phyloP scores from a whole-genome alignment of 2,329 filamentous ascomycete genomes.

The Pleurostoma richardsiae region DNA sequence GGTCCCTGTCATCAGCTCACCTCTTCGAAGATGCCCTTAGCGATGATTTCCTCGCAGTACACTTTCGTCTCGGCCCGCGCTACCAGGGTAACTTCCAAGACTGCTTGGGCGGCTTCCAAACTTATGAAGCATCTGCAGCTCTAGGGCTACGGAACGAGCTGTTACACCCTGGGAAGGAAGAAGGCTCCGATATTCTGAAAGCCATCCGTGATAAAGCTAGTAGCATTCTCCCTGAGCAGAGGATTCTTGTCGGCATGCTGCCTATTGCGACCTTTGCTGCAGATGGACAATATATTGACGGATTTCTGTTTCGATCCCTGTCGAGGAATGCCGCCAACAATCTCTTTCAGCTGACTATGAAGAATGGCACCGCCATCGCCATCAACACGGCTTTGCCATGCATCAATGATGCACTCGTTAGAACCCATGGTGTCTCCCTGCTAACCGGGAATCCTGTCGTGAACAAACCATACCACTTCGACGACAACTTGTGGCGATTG shows the following conservation, averaged over 20 bases:
- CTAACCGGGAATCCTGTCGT: slow-evolving; percentile 81
- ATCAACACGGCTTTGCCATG: slow-evolving; percentile 85
- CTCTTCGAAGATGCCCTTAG: slow-evolving; percentile 83
- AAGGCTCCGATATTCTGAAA: slow-evolving; percentile 83
- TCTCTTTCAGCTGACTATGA: slow-evolving; percentile 63
- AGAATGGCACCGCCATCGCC: slow-evolving; percentile 71
- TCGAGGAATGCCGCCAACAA: slow-evolving; percentile 66
- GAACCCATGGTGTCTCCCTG: slow-evolving; percentile 74
- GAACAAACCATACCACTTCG: slow-evolving; percentile 74
- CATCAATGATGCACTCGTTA: slow-evolving; percentile 82
- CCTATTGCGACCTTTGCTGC: slow-evolving; percentile 76
- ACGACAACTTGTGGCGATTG: slow-evolving; percentile 88
- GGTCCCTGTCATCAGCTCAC: slow-evolving; percentile 87
- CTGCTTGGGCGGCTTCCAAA: slow-evolving; percentile 91
- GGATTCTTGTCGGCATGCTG: slow-evolving; percentile 77
- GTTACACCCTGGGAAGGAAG: slow-evolving; percentile 82
- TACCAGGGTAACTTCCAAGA: slow-evolving; percentile 98
- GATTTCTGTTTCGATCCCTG: slow-evolving; percentile 69
- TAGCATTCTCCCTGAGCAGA: slow-evolving; percentile 72
- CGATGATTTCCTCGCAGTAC: slow-evolving; percentile 87
- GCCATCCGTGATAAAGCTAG: slow-evolving; percentile 85
- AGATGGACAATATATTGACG: slow-evolving; percentile 74
- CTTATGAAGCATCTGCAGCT: slow-evolving; percentile 87
- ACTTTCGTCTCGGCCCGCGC: slow-evolving; percentile 81
- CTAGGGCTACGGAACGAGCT: slow-evolving; percentile 89